phyloP scores from a whole-genome alignment of 2,329 filamentous ascomycete species.

The Pseudogymnoascus sp. region DNA sequence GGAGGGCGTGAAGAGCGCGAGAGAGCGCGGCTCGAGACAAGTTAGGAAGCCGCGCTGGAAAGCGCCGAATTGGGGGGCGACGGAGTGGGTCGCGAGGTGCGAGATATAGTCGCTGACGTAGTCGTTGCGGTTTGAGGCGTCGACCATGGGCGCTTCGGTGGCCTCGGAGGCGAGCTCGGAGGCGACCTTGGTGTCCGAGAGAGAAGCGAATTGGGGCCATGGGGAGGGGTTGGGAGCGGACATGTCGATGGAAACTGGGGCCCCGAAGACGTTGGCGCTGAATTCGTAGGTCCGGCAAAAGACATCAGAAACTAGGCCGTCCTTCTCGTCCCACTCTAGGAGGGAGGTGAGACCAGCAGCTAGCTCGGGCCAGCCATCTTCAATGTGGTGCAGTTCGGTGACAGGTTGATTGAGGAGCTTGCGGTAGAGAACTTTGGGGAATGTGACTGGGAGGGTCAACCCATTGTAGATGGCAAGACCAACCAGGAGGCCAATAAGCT shows the following conservation, averaged over 20 bases:
- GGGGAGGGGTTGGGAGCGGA: slow-evolving; percentile 18
- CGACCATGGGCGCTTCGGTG: slow-evolving; percentile 59
- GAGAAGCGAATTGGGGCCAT: slow-evolving; percentile 46
- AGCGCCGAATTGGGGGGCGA: slow-evolving; percentile 67
- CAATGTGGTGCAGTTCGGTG: slow-evolving; percentile 64
- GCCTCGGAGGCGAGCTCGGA: slow-evolving; percentile 27
- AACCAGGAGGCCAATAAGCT: slow-evolving; percentile 78
- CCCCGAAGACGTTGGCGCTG: slow-evolving; percentile 52
- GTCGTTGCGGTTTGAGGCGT: slow-evolving; percentile 64
- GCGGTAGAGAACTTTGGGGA: slow-evolving; percentile 76
- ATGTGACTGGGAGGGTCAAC: slow-evolving; percentile 79
- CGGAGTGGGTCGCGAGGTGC: slow-evolving; percentile 71
- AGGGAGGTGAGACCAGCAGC: slow-evolving; percentile 65
- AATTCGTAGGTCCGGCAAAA: slow-evolving; percentile 85
- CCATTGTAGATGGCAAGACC: slow-evolving; percentile 91
- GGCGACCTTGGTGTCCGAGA: slow-evolving; percentile 18
- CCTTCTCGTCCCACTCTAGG: slow-evolving; percentile 63
- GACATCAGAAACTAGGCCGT: slow-evolving; percentile 71
- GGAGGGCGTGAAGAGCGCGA: slow-evolving; percentile 61
- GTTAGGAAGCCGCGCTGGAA: slow-evolving; percentile 74
- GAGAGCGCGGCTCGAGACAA: slow-evolving; percentile 61
- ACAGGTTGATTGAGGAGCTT: slow-evolving; percentile 65
- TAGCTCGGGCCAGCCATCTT: slow-evolving; percentile 80
- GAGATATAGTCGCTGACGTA: slow-evolving; percentile 80
- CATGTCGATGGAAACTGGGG: slow-evolving; percentile 51